phyloP scores from a whole-genome alignment of 345 rosid genomes.

The Physaria fendleri region DNA sequence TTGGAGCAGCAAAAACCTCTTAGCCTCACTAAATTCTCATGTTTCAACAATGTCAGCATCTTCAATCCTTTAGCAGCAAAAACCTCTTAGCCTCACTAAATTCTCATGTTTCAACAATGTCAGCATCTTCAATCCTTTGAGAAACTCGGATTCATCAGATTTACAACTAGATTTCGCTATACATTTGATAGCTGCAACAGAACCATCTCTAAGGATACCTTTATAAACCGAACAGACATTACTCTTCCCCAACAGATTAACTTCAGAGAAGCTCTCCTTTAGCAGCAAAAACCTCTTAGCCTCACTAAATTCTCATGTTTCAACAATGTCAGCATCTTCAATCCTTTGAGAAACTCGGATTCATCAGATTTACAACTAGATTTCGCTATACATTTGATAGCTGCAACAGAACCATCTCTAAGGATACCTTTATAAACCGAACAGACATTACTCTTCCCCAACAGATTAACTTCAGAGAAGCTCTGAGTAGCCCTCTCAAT shows the following conservation, averaged over 20 bases:
- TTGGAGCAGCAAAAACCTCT: constrained; percentile 94
- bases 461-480: constrained; percentile 67
- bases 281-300: constrained; percentile 90
- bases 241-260: constrained; percentile 67
- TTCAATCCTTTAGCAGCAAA: constrained; percentile 93
- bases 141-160: constrained; percentile 66
- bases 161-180: constrained; percentile 85
- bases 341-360: constrained; percentile 69
- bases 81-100: constrained; percentile 72
- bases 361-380: constrained; percentile 85
- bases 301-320: constrained; percentile 76
- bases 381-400: constrained; percentile 69
- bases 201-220: constrained; percentile 79
- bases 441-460: constrained; percentile 73
- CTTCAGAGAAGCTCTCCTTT: constrained; percentile 76
- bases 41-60: constrained; percentile 59
- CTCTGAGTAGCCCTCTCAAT: constrained; percentile 92
- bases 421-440: constrained; percentile 67
- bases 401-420: constrained; percentile 78
- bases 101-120: constrained; percentile 72
- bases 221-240: constrained; percentile 67
- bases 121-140: constrained; percentile 76
- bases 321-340: constrained; percentile 63
- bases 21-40: constrained; percentile 67
- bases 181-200: constrained; percentile 66